Evolutionary conservation across 768 basidiomycete genomes (phyloP), one percentile per base, ranked within the genome.

Genomic region (Hypholoma sublateritium): DNA sequence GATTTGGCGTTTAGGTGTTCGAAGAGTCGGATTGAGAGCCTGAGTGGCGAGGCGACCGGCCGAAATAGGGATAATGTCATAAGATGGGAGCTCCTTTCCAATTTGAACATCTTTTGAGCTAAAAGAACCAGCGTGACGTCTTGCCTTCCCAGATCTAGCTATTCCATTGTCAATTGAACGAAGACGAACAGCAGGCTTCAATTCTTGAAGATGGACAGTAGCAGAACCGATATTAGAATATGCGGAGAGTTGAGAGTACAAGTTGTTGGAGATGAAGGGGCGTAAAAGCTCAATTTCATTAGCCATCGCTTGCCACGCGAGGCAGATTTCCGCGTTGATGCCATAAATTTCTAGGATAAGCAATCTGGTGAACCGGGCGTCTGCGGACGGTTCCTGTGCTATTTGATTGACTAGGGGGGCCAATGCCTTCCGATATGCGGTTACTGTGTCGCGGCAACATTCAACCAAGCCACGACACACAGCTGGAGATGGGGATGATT

Each of bases 71-170:
- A 77, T 61, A 13, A 76, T 70, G 44, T 85, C 81, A 60, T 83
- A 82, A n/a, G 87, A 87, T 7, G 91, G 88, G 49, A 91, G 69
- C 53, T 83, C 77, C 71, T 87, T 92, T 39, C 95, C 95, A 50
- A 91, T 86, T 67, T 96, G 88, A 5, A 96, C 89, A 68, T 97
- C 95, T 67, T 93, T 90, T 22, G 81, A 86, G 59, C 95, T 96
- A 74, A 96, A 98, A 3, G 95, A 96, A n/a, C 95, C 95, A 5
- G 91, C 95, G 69, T 96, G 91, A 36, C 95, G 80, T 43, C 94
- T 80, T 21, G 84, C 80, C 48, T 81, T 86, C 24, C 85, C 84
- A 22, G 70, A 71, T 58, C 80, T 78, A 28, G 55, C 41, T 57
- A 59, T 56, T 67, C 19, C 63, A 28, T 49, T 61, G 16, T 63